These are phyloP conservation scores for Pseudogymnoascus destructans DNA, from an alignment of 2,329 filamentous ascomycete species.

Conservation along the genomic window DNA sequence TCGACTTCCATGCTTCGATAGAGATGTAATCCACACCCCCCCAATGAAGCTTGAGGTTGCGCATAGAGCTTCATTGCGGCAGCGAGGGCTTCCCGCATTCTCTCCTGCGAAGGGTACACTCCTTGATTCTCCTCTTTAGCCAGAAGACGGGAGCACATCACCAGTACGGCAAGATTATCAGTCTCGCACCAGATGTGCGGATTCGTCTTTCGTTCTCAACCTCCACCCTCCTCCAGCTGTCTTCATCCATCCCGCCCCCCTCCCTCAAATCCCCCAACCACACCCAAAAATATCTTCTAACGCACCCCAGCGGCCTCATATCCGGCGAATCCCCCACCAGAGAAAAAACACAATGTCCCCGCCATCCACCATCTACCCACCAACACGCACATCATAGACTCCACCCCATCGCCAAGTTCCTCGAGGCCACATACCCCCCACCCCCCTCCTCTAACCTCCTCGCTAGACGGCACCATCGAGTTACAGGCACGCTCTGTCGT, in stretches of 20 bases:
- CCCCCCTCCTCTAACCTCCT: constrained; percentile 26
- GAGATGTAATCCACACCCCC: background rate
- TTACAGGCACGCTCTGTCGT: constrained; percentile 23
- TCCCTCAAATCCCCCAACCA: background rate
- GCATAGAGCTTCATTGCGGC: constrained; percentile 11
- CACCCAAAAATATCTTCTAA: constrained; percentile 9
- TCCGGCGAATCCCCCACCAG: constrained; percentile 16
- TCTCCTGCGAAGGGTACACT: constrained; percentile 4
- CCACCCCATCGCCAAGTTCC: constrained; percentile 29
- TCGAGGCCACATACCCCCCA: constrained; percentile 30
- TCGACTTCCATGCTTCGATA: background rate
- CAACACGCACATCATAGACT: constrained; percentile 31
- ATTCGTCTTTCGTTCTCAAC: constrained; percentile 12
- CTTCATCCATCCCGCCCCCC: constrained; percentile 7
- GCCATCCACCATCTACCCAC: constrained; percentile 30
- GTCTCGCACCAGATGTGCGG: constrained; percentile 12
- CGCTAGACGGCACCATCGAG: constrained; percentile 27
- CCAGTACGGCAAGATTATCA: constrained; percentile 12
- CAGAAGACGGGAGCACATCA: constrained; percentile 13
- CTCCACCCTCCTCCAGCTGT: constrained; percentile 4
- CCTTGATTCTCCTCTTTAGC: constrained; percentile 10
- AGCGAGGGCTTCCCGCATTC: constrained; percentile 9
- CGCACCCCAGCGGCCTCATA: constrained; percentile 20
- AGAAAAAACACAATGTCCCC: constrained; percentile 25
- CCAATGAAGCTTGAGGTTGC: background rate